phyloP scores from a whole-genome alignment of 108 stramenopile species.

The Cyclotella kingstonii region DNA sequence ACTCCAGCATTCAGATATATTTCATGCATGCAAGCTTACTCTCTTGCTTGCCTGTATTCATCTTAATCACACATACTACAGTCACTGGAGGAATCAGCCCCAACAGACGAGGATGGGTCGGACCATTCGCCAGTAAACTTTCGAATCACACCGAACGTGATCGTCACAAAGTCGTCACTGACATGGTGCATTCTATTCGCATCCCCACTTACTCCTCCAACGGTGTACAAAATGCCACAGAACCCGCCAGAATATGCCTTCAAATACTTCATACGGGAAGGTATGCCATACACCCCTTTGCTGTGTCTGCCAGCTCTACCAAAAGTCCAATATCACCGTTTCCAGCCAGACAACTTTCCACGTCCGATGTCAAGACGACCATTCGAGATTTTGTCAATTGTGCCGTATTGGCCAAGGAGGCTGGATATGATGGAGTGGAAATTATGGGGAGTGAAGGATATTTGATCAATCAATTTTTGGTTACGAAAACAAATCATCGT shows the following conservation, averaged over 20 bases:
- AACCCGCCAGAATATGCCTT: slow-evolving; percentile 64
- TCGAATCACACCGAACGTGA: slow-evolving; percentile 76
- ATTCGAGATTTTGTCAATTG: slow-evolving; percentile 88
- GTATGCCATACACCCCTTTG: slow-evolving; percentile 94
- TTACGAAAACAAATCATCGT: slow-evolving; percentile 82
- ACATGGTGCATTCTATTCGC: slow-evolving; percentile 80
- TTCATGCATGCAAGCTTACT: too few species aligned
- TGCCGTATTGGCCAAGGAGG: slow-evolving; percentile 84
- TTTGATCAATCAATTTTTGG: slow-evolving; percentile 95
- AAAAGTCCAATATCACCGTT: slow-evolving; percentile 91
- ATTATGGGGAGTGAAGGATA: slow-evolving; percentile 98
- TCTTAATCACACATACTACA: too few species aligned
- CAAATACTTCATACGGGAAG: slow-evolving; percentile 96
- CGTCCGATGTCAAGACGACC: slow-evolving; percentile 69
- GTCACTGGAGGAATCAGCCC: slow-evolving; percentile 97
- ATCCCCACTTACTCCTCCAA: slow-evolving; percentile 52
- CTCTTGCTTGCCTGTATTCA: too few species aligned
- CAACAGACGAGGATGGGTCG: slow-evolving; percentile 90
- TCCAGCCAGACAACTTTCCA: slow-evolving; percentile 72
- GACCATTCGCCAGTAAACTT: slow-evolving; percentile 90
- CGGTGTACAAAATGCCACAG: slow-evolving; percentile 21
- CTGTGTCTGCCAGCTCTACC: slow-evolving; percentile 81
- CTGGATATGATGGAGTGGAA: slow-evolving; percentile 98
- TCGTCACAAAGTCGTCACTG: slow-evolving; percentile 86
- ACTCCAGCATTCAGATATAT: too few species aligned